phyloP scores from a whole-genome alignment of 2,329 filamentous ascomycete genomes.

The Pseudogymnoascus sp. region DNA sequence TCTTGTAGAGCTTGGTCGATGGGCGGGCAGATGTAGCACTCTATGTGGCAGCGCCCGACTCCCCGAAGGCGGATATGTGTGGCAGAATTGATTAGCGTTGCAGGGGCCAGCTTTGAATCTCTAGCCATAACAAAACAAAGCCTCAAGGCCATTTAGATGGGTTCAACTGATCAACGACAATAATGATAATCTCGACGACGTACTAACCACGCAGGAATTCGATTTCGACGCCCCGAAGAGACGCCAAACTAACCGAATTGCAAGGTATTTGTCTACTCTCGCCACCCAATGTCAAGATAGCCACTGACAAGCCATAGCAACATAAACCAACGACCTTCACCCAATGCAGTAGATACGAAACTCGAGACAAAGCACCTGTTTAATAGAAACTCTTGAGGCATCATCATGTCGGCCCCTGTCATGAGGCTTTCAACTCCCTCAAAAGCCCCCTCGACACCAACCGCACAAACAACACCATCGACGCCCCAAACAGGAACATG shows the following conservation, averaged over 20 bases:
- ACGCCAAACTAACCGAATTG: not conserved
- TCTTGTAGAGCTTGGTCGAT: not conserved
- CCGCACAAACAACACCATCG: slow-evolving; percentile 16
- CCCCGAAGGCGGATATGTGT: slow-evolving; percentile 2
- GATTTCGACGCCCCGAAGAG: not conserved
- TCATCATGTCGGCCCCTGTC: not conserved
- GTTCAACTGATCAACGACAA: slow-evolving; percentile 3
- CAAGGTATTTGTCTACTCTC: not conserved
- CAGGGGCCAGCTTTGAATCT: slow-evolving; percentile 5
- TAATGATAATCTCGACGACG: slow-evolving; percentile 6
- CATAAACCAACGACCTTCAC: not conserved
- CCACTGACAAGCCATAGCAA: not conserved
- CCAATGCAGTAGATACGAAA: not conserved
- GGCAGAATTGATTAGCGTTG: slow-evolving; percentile 6
- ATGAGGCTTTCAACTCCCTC: slow-evolving; percentile 1
- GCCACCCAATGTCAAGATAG: not conserved
- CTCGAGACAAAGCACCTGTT: not conserved
- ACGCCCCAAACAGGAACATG: slow-evolving; percentile 60
- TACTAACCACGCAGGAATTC: slow-evolving; percentile 6
- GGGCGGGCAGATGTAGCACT: slow-evolving; percentile 5
- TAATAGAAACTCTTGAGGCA: not conserved
- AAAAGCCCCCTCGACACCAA: slow-evolving; percentile 29
- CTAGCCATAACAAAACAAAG: slow-evolving; percentile 8
- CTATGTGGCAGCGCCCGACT: not conserved
- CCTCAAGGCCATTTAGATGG: not conserved